Evolutionary conservation across 495 filamentous ascomycete genomes (phyloP).

Genomic region (Apiosordaria backusii): DNA sequence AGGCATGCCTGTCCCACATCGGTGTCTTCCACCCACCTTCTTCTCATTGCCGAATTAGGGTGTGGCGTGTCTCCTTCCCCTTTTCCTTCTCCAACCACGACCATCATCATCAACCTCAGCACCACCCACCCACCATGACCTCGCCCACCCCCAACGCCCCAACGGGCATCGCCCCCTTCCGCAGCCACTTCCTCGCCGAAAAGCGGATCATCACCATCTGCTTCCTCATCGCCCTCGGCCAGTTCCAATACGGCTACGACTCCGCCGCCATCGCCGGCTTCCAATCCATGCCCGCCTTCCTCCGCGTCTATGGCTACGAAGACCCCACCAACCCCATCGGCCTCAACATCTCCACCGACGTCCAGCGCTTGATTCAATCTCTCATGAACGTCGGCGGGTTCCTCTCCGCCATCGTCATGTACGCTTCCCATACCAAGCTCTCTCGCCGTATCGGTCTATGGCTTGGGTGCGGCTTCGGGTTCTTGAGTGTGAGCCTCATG

Average conservation of each 20-base stretch:
- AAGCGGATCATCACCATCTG: conserved; percentile 31
- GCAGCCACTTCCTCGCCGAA: conserved; percentile 23
- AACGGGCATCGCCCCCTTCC: background rate
- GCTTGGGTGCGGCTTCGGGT: conserved; percentile 38
- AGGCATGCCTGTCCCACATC: background rate
- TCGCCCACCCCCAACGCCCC: background rate
- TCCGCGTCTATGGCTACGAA: conserved; percentile 44
- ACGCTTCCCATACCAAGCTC: conserved; percentile 41
- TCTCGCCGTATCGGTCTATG: conserved; percentile 46
- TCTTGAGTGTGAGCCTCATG: conserved; percentile 41
- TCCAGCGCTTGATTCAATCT: conserved; percentile 42
- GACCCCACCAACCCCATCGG: conserved; percentile 32
- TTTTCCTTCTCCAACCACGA: background rate
- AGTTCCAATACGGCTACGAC: conserved; percentile 46
- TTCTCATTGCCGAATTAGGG: background rate
- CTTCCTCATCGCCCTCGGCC: conserved; percentile 29
- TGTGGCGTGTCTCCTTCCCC: background rate
- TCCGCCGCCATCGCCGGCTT: conserved; percentile 39
- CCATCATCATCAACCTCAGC: too few relatives aligned
- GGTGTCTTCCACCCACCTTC: background rate
- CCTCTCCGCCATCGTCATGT: conserved; percentile 35
- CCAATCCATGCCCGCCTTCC: conserved; percentile 47
- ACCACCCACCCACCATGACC: background rate
- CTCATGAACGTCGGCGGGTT: conserved; percentile 44
- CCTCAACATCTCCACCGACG: conserved; percentile 35